Percentiles rank a stretch among this genome's conserved stretches.
Evolutionary conservation across 2,329 filamentous ascomycete species (phyloP).

Genomic region (Trichoderma oligosporum): DNA sequence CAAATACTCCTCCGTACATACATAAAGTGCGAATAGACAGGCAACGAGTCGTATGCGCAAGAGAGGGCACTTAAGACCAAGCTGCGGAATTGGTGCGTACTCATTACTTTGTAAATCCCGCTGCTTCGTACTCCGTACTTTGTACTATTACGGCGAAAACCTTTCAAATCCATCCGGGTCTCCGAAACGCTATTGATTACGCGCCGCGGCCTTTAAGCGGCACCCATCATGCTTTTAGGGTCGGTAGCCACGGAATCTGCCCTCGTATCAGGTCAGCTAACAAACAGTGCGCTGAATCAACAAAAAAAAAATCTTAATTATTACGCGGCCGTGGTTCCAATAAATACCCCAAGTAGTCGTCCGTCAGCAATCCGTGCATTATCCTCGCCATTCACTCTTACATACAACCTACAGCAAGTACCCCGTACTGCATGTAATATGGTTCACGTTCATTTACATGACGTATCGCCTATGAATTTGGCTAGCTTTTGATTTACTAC

Average conservation of each 20-base stretch:
- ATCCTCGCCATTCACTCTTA: not conserved
- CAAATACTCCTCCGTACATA: no score
- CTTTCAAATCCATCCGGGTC: conserved; percentile 11
- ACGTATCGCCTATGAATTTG: not conserved
- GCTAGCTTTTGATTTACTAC: not conserved
- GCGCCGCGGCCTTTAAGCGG: not conserved
- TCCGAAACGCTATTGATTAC: conserved; percentile 8
- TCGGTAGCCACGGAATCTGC: conserved; percentile 11
- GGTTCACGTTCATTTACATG: conserved; percentile 8
- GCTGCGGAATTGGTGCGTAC: conserved; percentile 7
- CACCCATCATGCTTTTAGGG: conserved; percentile 8
- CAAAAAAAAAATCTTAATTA: no score
- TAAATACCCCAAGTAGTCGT: conserved; percentile 12
- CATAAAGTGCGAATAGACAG: not conserved
- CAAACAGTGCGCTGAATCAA: conserved; percentile 5
- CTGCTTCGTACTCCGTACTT: not conserved
- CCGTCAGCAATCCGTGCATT: conserved; percentile 1
- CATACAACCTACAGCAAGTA: no score
- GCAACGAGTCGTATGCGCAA: conserved; percentile 12
- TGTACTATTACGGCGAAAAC: not conserved
- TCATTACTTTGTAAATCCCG: not conserved
- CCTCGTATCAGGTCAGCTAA: conserved; percentile 7
- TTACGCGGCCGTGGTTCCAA: conserved; percentile 19
- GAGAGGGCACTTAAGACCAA: conserved; percentile 1
- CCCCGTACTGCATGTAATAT: not conserved